Evolutionary conservation across 305 asterid species (phyloP).

Genomic region (Rubia tinctorum): DNA sequence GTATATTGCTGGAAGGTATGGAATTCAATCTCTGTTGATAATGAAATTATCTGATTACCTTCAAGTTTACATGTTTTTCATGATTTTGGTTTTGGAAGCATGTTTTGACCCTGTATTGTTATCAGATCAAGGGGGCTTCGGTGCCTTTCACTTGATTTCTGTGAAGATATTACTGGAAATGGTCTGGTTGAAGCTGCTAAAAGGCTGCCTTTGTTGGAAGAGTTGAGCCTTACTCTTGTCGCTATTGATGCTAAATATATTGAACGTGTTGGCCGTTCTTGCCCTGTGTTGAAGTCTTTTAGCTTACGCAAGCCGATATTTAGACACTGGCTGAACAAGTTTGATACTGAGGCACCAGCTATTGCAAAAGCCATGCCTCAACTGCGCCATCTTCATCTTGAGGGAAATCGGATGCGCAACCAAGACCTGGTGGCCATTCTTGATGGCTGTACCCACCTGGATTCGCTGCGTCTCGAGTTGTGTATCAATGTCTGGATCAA

Average conservation of each 20-base stretch:
- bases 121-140: slow-evolving; percentile 5
- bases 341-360: slow-evolving; percentile 26
- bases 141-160: background rate
- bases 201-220: slow-evolving; percentile 8
- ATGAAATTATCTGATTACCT: too few relatives aligned
- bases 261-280: slow-evolving; percentile 36
- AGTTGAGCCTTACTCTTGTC: background rate
- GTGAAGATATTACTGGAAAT: background rate
- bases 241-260: background rate
- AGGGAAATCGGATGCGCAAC: slow-evolving; percentile 20
- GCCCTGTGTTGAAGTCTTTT: slow-evolving; percentile 48
- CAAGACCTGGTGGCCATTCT: slow-evolving; percentile 22
- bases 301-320: slow-evolving; percentile 1
- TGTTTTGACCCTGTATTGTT: background rate
- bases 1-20: background rate
- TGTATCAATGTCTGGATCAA: slow-evolving; percentile 9
- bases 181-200: slow-evolving; percentile 10
- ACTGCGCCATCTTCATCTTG: slow-evolving; percentile 33
- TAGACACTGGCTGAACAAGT: background rate
- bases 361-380: slow-evolving; percentile 42
- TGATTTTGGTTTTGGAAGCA: background rate
- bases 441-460: slow-evolving; percentile 26
- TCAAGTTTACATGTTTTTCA: background rate
- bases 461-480: slow-evolving; percentile 17
- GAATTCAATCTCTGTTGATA: background rate